Percentiles rank a stretch among this genome's conserved stretches.
These are phyloP conservation scores for Plasmodium vivax DNA, from an alignment of 169 alveolate genomes.

Conservation along the genomic window DNA sequence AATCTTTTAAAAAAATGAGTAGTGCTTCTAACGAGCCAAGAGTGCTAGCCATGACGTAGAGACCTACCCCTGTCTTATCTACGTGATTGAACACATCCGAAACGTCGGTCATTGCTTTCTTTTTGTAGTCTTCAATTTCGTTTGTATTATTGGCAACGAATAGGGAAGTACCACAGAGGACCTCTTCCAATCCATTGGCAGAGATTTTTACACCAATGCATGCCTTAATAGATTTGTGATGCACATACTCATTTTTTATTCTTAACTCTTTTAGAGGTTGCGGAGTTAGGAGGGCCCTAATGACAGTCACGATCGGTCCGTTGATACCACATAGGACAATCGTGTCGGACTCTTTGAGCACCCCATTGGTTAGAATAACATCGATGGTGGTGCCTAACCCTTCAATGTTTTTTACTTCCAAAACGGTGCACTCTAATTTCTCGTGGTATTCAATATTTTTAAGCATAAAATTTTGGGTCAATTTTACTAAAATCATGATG, in stretches of 20 bases:
- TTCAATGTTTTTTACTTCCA: constrained; percentile 96
- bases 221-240: constrained; percentile 93
- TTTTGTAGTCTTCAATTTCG: constrained; percentile 88
- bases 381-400: constrained; percentile 99
- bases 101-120: constrained; percentile 94
- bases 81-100: constrained; percentile 93
- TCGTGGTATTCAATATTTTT: constrained; percentile 89
- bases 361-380: constrained; percentile 98
- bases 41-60: constrained; percentile 99
- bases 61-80: constrained; percentile 95
- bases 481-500: constrained; percentile 91
- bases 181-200: constrained; percentile 96
- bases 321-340: constrained; percentile 96
- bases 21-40: constrained; percentile 99
- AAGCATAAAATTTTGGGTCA: constrained; percentile 92
- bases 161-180: constrained; percentile 97
- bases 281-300: constrained; percentile 98
- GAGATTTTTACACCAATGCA: constrained; percentile 95
- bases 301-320: constrained; percentile 97
- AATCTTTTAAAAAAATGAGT: constrained; percentile 93
- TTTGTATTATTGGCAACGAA: constrained; percentile 91
- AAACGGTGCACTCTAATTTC: constrained; percentile 95
- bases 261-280: constrained; percentile 99
- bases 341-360: constrained; percentile 95
- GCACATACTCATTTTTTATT: constrained; percentile 97